Evolutionary conservation across 345 rosid species (phyloP).

Genomic region (Hevea brasiliensis): DNA sequence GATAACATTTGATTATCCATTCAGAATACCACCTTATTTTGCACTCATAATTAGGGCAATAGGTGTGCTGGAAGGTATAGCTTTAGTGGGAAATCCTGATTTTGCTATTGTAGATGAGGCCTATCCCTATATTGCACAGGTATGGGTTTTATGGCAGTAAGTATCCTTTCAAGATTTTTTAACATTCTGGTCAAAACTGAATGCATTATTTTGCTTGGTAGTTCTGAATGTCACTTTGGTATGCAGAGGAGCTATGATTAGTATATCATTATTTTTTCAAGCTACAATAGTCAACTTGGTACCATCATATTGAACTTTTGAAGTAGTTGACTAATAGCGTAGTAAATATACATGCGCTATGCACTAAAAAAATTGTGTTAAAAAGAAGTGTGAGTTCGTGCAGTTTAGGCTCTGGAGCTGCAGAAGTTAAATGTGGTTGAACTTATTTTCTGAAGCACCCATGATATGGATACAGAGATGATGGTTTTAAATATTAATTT

Average conservation of each 20-base stretch:
- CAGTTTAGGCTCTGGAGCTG: background rate
- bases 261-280: background rate
- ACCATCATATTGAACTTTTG: background rate
- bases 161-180: slow-evolving; percentile 4
- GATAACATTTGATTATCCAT: slow-evolving; percentile 96
- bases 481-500: background rate
- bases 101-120: slow-evolving; percentile 97
- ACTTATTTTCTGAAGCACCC: background rate
- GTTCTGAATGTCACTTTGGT: background rate
- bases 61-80: slow-evolving; percentile 95
- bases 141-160: slow-evolving; percentile 24
- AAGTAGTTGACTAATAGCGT: background rate
- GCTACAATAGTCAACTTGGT: background rate
- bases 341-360: too few species aligned
- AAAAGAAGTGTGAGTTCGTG: background rate
- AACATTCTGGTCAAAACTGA: slow-evolving; percentile 4
- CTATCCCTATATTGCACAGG: slow-evolving; percentile 97
- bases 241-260: background rate
- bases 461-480: too few species aligned
- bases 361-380: background rate
- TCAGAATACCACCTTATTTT: slow-evolving; percentile 95
- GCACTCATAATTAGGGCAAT: slow-evolving; percentile 96
- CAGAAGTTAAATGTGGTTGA: background rate
- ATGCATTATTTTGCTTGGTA: background rate
- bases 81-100: slow-evolving; percentile 91